Evolutionary conservation across 1,284 basidiomycete genomes (phyloP).

Genomic region (Cutaneotrichosporon spelunceum): DNA sequence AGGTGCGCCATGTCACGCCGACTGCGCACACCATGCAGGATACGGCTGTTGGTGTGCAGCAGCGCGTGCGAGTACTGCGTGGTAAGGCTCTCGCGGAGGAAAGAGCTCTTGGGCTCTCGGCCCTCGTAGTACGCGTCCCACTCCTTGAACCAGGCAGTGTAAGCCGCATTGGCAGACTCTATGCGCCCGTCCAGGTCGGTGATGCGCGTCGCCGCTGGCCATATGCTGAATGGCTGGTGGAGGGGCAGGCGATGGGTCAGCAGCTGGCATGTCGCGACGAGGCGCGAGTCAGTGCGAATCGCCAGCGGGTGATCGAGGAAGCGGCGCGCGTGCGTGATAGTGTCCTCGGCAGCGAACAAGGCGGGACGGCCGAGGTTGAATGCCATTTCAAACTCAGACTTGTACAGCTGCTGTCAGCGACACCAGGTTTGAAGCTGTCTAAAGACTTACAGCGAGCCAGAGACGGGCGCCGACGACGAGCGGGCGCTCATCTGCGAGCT

Average conservation of each 20-base stretch:
- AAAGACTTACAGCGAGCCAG: slow-evolving; percentile 66
- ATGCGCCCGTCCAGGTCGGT: slow-evolving; percentile 45
- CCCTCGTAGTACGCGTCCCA: slow-evolving; percentile 43
- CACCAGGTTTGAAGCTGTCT: not conserved
- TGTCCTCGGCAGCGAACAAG: slow-evolving; percentile 80
- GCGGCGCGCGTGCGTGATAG: slow-evolving; percentile 69
- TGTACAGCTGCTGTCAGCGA: slow-evolving; percentile 57
- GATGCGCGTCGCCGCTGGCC: slow-evolving; percentile 28
- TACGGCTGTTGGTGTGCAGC: slow-evolving; percentile 35
- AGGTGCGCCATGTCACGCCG: slow-evolving; percentile 31
- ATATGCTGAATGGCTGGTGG: slow-evolving; percentile 40
- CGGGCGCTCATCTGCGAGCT: slow-evolving; percentile 65
- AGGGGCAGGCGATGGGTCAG: slow-evolving; percentile 37
- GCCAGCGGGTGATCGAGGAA: slow-evolving; percentile 78
- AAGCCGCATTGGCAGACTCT: slow-evolving; percentile 36
- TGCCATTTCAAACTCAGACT: slow-evolving; percentile 67
- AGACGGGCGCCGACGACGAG: slow-evolving; percentile 73
- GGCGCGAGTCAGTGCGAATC: slow-evolving; percentile 83
- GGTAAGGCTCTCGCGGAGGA: slow-evolving; percentile 19
- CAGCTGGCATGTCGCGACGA: slow-evolving; percentile 69
- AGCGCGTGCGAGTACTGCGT: slow-evolving; percentile 26
- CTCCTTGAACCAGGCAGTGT: slow-evolving; percentile 43
- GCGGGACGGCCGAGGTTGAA: slow-evolving; percentile 70
- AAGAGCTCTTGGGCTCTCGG: slow-evolving; percentile 13
- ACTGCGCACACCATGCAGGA: slow-evolving; percentile 34